phyloP scores from a whole-genome alignment of 1,139 yeast species.

The Debaryomycetaceae sp. region DNA sequence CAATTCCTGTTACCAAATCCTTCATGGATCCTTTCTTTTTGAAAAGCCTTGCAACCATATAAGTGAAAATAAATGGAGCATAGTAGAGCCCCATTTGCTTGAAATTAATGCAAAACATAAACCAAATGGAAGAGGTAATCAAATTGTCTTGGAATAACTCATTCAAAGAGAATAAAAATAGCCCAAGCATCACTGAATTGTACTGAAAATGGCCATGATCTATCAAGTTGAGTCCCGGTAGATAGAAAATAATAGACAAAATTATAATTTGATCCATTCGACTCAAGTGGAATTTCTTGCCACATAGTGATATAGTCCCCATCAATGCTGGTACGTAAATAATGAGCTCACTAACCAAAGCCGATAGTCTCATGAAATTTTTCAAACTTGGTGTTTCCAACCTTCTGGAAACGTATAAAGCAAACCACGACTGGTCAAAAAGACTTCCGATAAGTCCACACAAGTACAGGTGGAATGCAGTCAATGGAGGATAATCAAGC shows the following conservation, averaged over 20 bases:
- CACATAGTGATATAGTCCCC: conserved; percentile 64
- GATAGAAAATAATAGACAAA: conserved; percentile 71
- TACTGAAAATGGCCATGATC: conserved; percentile 98
- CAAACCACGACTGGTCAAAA: conserved; percentile 73
- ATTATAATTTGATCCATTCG: conserved; percentile 77
- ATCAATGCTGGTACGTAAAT: conserved; percentile 80
- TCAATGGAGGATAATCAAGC: conserved; percentile 93
- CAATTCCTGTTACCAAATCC: conserved; percentile 9
- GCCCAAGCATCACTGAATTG: conserved; percentile 91
- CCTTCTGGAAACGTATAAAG: conserved; percentile 69
- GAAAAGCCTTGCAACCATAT: conserved; percentile 51
- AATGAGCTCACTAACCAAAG: conserved; percentile 68
- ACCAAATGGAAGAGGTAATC: conserved; percentile 72
- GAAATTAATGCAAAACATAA: conserved; percentile 74
- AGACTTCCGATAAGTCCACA: conserved; percentile 70
- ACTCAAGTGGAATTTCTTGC: conserved; percentile 49
- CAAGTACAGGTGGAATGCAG: conserved; percentile 88
- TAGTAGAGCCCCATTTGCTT: conserved; percentile 96
- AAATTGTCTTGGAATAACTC: conserved; percentile 64
- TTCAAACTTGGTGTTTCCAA: conserved; percentile 63
- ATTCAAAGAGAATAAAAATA: conserved; percentile 64
- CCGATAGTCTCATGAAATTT: conserved; percentile 81
- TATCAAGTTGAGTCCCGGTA: conserved; percentile 76
- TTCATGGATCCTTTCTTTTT: conserved; percentile 13
- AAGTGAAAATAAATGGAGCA: conserved; percentile 83